Evolutionary conservation across 2,329 filamentous ascomycete species (phyloP).

Genomic region (Dichotomopilus funicola): DNA sequence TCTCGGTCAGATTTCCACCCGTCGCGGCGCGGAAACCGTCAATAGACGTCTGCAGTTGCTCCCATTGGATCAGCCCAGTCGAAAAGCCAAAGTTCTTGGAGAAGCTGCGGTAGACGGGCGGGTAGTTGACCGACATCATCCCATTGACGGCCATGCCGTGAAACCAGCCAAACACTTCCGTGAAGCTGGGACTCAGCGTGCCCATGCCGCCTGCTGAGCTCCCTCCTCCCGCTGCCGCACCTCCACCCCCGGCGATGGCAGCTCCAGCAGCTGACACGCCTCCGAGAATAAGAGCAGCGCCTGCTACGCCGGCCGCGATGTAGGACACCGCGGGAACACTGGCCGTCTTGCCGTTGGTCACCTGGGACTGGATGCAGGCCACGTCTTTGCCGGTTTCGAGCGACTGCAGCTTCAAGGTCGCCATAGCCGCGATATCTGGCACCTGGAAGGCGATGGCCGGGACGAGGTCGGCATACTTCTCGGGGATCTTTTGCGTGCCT

Average conservation of each 20-base stretch:
- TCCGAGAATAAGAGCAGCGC: slow-evolving; percentile 69
- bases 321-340: slow-evolving; percentile 72
- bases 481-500: slow-evolving; percentile 66
- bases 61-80: slow-evolving; percentile 76
- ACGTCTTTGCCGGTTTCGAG: slow-evolving; percentile 55
- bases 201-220: slow-evolving; percentile 46
- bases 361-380: slow-evolving; percentile 74
- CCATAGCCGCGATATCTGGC: slow-evolving; percentile 82
- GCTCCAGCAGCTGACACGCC: slow-evolving; percentile 64
- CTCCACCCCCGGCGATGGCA: slow-evolving; percentile 45
- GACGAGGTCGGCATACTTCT: slow-evolving; percentile 65
- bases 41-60: slow-evolving; percentile 70
- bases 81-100: slow-evolving; percentile 91
- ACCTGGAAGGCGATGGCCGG: slow-evolving; percentile 84
- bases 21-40: slow-evolving; percentile 75
- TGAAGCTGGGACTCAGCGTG: slow-evolving; percentile 74
- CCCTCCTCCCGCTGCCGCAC: slow-evolving; percentile 42
- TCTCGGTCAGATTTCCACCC: slow-evolving; percentile 78
- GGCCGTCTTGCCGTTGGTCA: slow-evolving; percentile 83
- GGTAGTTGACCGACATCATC: slow-evolving; percentile 89
- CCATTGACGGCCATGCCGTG: slow-evolving; percentile 92
- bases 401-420: slow-evolving; percentile 67
- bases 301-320: slow-evolving; percentile 75
- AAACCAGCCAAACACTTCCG: slow-evolving; percentile 81
- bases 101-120: slow-evolving; percentile 81